Evolutionary conservation across 164 flowering plant genomes (phyloP), one percentile per base, ranked within the genome.

Genomic region (Liriodendron chinense): DNA sequence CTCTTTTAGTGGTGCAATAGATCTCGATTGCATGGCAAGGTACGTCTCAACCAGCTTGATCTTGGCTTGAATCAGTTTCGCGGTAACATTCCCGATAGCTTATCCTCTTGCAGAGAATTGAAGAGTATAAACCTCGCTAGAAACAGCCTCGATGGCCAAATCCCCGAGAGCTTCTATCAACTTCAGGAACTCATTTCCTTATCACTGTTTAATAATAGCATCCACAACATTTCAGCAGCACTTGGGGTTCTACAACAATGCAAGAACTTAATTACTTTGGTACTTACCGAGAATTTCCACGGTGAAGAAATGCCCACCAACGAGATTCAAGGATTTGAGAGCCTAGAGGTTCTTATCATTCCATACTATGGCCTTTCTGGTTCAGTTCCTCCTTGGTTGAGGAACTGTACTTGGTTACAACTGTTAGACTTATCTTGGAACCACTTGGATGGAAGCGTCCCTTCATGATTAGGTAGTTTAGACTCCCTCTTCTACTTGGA

Each of bases 361-460:
- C 86, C 92, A 16, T 82, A 77, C 68, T 87, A 92, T 65, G 49
- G 84, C 12, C 48, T 75, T 13, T 22, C 12, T 25, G 82, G 84
- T 50, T 16, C 53, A 10, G 68, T 82, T 49, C 77, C 66, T 3
- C 16, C 56, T n/a, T 72, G 59, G 49, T 69, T 81, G n/a, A 80
- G 74, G 1, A 20, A 74, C 2, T 76, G 68, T 72, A 72, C 28
- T 43, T 71, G 79, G 9, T 76, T 90, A 83, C 87, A 84, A 81
- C 26, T 91, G 70, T 65, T 91, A 77, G 94, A 91, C 78, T 70
- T 91, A 21, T 91, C 94, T 1, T 89, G 90, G 92, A 91, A 91
- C 63, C 80, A 23, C 1, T 73, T 91, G 76, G 28, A 5, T 24
- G 92, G 94, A 69, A 73, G 66, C 8, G 79, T 91, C 73, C 94